Evolutionary conservation across 2,329 filamentous ascomycete species (phyloP).

Genomic region (Ascochyta fabae): DNA sequence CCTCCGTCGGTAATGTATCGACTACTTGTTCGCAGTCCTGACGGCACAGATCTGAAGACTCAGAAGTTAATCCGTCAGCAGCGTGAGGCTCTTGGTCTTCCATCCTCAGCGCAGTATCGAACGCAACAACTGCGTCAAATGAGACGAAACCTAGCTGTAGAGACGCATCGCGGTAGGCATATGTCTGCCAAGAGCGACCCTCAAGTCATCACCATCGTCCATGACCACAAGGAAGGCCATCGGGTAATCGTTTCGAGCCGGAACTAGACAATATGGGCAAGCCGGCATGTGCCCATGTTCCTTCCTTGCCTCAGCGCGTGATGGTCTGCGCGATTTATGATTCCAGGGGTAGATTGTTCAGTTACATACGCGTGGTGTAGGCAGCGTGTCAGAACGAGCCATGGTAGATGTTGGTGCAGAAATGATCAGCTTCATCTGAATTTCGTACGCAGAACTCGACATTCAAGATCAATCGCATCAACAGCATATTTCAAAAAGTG

Average conservation of each 20-base stretch:
- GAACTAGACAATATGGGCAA: slow-evolving; percentile 10
- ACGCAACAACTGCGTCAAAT: neutral
- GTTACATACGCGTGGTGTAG: neutral
- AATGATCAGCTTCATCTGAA: neutral
- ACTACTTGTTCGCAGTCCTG: neutral
- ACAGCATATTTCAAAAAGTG: neutral
- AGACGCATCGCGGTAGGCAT: neutral
- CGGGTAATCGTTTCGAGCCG: neutral
- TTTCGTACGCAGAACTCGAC: neutral
- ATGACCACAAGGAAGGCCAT: neutral
- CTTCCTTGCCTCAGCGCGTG: neutral
- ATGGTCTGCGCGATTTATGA: slow-evolving; percentile 12
- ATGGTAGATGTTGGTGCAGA: neutral
- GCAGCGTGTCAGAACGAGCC: neutral
- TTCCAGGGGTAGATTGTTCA: neutral
- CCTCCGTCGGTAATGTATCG: slow-evolving; percentile 1
- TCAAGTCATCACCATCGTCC: neutral
- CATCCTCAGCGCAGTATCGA: neutral
- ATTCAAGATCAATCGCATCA: neutral
- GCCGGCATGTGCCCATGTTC: neutral
- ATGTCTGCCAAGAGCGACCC: neutral
- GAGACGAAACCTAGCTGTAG: neutral
- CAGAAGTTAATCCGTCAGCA: neutral
- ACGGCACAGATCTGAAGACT: neutral
- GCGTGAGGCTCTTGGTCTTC: neutral